These are phyloP conservation scores for Candida yuanshanica DNA, from an alignment of 805 yeast genomes.

Conservation along the genomic window DNA sequence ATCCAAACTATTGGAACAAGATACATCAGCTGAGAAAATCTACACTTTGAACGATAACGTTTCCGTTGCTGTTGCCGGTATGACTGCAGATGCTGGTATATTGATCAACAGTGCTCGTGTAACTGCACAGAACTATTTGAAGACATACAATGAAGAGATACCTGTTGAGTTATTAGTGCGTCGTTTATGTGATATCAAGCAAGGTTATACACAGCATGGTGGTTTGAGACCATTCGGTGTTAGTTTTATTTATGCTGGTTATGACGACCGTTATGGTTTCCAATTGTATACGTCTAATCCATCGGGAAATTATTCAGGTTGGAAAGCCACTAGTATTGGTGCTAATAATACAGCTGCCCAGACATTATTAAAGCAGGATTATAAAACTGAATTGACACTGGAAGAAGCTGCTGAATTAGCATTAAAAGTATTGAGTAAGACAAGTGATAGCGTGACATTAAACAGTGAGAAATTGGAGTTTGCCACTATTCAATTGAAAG, in stretches of 20 bases:
- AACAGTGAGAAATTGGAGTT: slow-evolving; percentile 90
- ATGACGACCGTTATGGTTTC: slow-evolving; percentile 82
- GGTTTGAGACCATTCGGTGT: slow-evolving; percentile 99
- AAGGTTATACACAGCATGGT: slow-evolving; percentile 98
- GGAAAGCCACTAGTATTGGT: slow-evolving; percentile 98
- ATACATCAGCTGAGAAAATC: slow-evolving; percentile 87
- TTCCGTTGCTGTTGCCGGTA: slow-evolving; percentile 95
- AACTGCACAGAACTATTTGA: slow-evolving; percentile 76
- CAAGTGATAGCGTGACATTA: slow-evolving; percentile 83
- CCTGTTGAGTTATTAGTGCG: slow-evolving; percentile 92
- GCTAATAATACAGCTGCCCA: slow-evolving; percentile 96
- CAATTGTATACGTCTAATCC: slow-evolving; percentile 95
- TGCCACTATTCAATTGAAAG: slow-evolving; percentile 61
- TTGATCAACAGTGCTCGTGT: slow-evolving; percentile 83
- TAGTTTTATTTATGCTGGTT: slow-evolving; percentile 92
- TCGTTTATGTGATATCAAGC: slow-evolving; percentile 87
- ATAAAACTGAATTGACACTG: slow-evolving; percentile 70
- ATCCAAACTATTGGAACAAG: slow-evolving; percentile 87
- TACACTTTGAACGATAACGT: slow-evolving; percentile 69
- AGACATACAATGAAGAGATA: slow-evolving; percentile 84
- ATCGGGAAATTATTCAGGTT: slow-evolving; percentile 94
- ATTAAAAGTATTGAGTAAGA: slow-evolving; percentile 84
- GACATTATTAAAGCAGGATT: slow-evolving; percentile 91
- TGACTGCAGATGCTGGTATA: slow-evolving; percentile 94
- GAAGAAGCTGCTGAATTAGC: slow-evolving; percentile 84